A percentile compares a stretch with the other conserved stretches of the same genome.
Evolutionary conservation across 2,329 filamentous ascomycete species (phyloP).

Genomic region (Fragosphaeria purpurea): DNA sequence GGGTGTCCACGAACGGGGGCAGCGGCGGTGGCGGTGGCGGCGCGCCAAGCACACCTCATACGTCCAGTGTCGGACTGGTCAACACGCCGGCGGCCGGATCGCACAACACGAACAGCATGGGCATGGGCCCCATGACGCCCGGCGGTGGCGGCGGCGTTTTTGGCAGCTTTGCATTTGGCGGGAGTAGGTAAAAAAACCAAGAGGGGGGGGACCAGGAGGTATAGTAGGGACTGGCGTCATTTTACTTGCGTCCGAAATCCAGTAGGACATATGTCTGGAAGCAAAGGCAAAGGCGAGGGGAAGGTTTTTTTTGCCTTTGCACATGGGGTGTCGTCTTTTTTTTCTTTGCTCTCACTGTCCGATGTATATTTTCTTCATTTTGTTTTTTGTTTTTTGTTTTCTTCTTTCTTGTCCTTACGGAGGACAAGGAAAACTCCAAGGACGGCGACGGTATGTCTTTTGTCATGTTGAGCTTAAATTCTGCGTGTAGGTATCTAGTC

Average conservation of each 20-base stretch:
- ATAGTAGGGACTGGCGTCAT: neutral
- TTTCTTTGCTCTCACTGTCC: too few relatives aligned
- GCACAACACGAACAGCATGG: slow-evolving; percentile 46
- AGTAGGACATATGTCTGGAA: neutral
- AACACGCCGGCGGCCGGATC: slow-evolving; percentile 61
- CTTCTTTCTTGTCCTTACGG: too few relatives aligned
- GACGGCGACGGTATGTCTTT: too few relatives aligned
- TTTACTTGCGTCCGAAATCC: too few relatives aligned
- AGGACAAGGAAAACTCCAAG: too few relatives aligned
- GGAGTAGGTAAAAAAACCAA: slow-evolving; percentile 9
- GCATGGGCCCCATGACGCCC: slow-evolving; percentile 66
- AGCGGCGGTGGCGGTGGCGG: slow-evolving; percentile 22
- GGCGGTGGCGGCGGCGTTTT: slow-evolving; percentile 66
- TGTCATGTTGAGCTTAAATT: too few relatives aligned
- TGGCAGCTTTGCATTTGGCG: slow-evolving; percentile 55
- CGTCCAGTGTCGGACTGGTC: slow-evolving; percentile 38
- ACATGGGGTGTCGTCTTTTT: neutral
- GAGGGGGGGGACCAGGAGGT: neutral
- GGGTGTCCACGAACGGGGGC: slow-evolving; percentile 26
- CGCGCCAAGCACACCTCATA: slow-evolving; percentile 51
- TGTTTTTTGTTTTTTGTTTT: too few relatives aligned
- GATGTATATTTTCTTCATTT: too few relatives aligned
- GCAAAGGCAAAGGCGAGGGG: neutral
- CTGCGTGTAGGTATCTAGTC: too few relatives aligned
- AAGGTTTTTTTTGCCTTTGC: neutral